These are phyloP conservation scores for Wickerhamiella cacticola DNA, from an alignment of 805 yeast species.

Conservation along the genomic window DNA sequence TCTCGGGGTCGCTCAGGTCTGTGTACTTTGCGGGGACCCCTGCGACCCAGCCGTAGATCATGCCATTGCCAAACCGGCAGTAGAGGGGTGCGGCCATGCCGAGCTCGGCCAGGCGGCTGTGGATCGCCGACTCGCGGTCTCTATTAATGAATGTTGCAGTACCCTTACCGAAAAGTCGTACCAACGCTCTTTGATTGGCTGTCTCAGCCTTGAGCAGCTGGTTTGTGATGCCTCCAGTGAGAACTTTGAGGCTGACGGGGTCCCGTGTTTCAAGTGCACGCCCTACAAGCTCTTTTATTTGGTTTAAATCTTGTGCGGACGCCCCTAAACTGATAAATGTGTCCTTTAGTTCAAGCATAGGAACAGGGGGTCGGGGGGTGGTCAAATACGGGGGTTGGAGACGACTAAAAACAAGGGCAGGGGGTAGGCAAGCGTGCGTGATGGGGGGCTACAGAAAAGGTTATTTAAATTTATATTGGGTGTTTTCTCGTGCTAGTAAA, in stretches of 20 bases:
- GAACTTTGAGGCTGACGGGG: slow-evolving; percentile 19
- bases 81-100: slow-evolving; percentile 56
- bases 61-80: slow-evolving; percentile 59
- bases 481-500: no score
- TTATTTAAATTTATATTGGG: no score
- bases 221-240: slow-evolving; percentile 33
- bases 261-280: background rate
- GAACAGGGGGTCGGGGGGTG: background rate
- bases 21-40: slow-evolving; percentile 49
- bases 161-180: slow-evolving; percentile 65
- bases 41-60: slow-evolving; percentile 54
- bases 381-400: no score
- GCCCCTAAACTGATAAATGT: background rate
- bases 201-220: slow-evolving; percentile 24
- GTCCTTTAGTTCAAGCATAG: slow-evolving; percentile 8
- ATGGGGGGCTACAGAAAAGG: no score
- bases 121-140: slow-evolving; percentile 62
- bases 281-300: background rate
- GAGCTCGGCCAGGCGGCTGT: slow-evolving; percentile 45
- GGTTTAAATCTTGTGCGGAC: background rate
- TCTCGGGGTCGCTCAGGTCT: slow-evolving; percentile 38
- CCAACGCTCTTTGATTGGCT: slow-evolving; percentile 29
- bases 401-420: no score
- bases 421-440: no score
- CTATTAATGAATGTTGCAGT: slow-evolving; percentile 62